These are phyloP conservation scores for Chytridium lagenaria DNA, from an alignment of 371 early-diverging fungal species.

Conservation along the genomic window DNA sequence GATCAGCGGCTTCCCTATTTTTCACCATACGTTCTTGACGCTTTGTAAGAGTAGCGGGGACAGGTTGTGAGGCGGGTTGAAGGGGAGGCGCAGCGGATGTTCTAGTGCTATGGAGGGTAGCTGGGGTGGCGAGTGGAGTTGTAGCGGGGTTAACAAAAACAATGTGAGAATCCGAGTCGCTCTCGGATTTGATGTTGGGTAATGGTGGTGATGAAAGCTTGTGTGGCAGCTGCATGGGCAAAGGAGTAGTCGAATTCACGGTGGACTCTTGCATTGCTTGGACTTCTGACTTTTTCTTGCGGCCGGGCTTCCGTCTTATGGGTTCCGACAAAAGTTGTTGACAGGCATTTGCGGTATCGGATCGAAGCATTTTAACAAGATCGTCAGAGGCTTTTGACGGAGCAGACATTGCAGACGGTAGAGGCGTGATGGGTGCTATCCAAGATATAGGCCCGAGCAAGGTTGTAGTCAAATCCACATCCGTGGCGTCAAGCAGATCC, in stretches of 20 bases:
- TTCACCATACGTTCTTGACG: conserved; percentile 87
- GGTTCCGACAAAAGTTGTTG: conserved; percentile 33
- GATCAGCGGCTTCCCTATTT: conserved; percentile 88
- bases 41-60: conserved; percentile 60
- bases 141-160: not conserved
- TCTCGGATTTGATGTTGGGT: conserved; percentile 1
- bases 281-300: conserved; percentile 33
- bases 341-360: conserved; percentile 26
- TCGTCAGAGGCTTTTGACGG: not conserved
- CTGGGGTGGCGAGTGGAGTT: not conserved
- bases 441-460: not conserved
- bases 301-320: conserved; percentile 34
- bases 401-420: not conserved
- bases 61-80: not conserved
- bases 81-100: not conserved
- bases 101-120: too few species aligned
- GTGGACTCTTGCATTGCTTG: not conserved
- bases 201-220: not conserved
- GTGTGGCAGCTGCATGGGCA: not conserved
- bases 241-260: not conserved
- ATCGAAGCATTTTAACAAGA: conserved; percentile 17
- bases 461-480: not conserved
- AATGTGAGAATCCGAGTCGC: not conserved
- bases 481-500: not conserved
- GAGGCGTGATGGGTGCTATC: not conserved